These are phyloP conservation scores for Salvia splendens DNA, from an alignment of 257 asterid species.

Conservation along the genomic window DNA sequence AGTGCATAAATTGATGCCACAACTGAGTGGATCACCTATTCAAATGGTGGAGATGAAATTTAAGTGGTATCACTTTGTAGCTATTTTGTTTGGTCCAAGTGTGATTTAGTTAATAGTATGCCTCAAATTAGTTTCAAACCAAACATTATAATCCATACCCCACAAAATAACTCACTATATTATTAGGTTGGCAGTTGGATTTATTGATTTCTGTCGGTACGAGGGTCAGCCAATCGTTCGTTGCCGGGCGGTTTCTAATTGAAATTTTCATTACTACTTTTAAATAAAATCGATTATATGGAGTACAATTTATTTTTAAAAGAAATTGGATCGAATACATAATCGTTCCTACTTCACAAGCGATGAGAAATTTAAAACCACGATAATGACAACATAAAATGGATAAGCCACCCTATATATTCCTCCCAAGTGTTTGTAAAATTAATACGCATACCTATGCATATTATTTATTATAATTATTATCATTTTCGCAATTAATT, in stretches of 20 bases:
- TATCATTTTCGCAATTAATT: too few relatives aligned
- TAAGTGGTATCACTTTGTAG: not conserved
- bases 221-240: conserved; percentile 1
- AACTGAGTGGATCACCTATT: too few relatives aligned
- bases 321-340: too few relatives aligned
- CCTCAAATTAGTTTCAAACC: not conserved
- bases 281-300: not conserved
- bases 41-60: too few relatives aligned
- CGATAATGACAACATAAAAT: too few relatives aligned
- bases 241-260: not conserved
- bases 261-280: not conserved
- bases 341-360: too few relatives aligned
- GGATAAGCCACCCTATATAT: too few relatives aligned
- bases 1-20: too few relatives aligned
- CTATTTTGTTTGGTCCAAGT: not conserved
- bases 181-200: not conserved
- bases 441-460: not conserved
- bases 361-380: too few relatives aligned
- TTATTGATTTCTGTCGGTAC: conserved; percentile 12
- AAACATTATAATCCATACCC: conserved; percentile 6
- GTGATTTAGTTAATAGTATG: not conserved
- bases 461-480: not conserved
- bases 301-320: too few relatives aligned
- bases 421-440: too few relatives aligned
- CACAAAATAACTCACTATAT: not conserved